These are phyloP conservation scores for Tolypocladium guangdongense DNA, from an alignment of 2,329 filamentous ascomycete species.

Conservation along the genomic window DNA sequence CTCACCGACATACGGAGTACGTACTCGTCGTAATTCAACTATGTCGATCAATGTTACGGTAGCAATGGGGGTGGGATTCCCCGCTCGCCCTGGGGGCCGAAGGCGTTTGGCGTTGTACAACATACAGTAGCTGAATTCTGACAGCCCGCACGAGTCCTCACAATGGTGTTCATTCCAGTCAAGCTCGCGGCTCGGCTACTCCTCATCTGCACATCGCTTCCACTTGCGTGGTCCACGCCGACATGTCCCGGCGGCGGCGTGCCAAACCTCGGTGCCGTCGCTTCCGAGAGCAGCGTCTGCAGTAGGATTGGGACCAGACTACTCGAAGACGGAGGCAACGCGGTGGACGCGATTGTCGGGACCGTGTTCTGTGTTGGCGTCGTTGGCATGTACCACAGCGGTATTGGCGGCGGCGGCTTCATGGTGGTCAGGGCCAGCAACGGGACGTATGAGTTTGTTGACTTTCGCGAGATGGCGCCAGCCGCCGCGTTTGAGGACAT, in stretches of 20 bases:
- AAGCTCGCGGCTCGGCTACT: neutral
- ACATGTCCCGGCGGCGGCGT: neutral
- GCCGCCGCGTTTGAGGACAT: slow-evolving; percentile 70
- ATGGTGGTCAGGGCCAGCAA: slow-evolving; percentile 56
- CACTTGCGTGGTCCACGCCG: neutral
- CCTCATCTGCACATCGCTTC: neutral
- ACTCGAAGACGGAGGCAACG: slow-evolving; percentile 50
- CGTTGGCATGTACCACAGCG: slow-evolving; percentile 54
- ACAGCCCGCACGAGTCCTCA: neutral
- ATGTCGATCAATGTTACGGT: no score
- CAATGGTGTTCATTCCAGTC: neutral
- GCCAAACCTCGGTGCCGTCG: slow-evolving; percentile 43
- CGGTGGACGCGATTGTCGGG: slow-evolving; percentile 54
- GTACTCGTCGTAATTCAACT: no score
- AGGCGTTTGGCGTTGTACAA: no score
- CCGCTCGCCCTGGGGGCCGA: no score
- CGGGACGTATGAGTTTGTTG: slow-evolving; percentile 65
- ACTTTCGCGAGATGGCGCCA: slow-evolving; percentile 78
- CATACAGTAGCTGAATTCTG: neutral
- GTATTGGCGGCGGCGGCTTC: slow-evolving; percentile 72
- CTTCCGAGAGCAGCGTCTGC: slow-evolving; percentile 49
- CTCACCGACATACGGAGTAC: no score
- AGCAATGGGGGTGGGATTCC: no score
- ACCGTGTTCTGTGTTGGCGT: slow-evolving; percentile 55
- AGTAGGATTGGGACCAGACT: slow-evolving; percentile 47